Base-by-base conservation (phyloP, 352 stramenopile genomes). In the Blastocystis sp. region DNA sequence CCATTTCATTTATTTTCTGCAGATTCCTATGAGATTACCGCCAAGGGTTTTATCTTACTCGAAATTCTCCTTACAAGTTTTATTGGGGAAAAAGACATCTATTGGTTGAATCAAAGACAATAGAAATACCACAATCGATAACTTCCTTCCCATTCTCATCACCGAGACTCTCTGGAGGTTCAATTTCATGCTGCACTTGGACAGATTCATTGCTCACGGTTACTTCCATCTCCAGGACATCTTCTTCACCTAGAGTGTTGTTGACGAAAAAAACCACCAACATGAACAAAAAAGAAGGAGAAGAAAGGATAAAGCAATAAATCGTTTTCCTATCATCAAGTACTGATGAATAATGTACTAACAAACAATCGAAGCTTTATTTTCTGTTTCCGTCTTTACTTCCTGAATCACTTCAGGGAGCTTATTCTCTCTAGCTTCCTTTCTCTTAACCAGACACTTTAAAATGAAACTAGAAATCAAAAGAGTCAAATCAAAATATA, bases 401-500 rank as follows among this genome's bases (percentile, higher is more conserved):
- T 49, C 61, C 19, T 49, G 69, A 27, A 65, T n/a, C 49, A 37
- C n/a, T 46, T 78, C 66, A 27, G 37, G 24, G 21, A 78, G 59
- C 59, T 35, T 54, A n/a, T 61, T 63, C 19, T 65, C 71, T 27
- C 42, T 83, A 4, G 71, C 71, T 49, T 83, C 71, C 71, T 83
- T 83, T 66, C 71, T 83, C 71, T 83, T 83, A 3, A 83, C 71
- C 11, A 83, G 27, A 43, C 71, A 83, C 51, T 59, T 65, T 21
- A 83, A 39, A 29, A 83, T 83, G 29, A 83, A 83, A 83, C 71
- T 83, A 83, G 19, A 39, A n/a, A n/a, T n/a, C n/a, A n/a, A n/a
- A n/a, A n/a, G n/a, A n/a, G n/a, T n/a, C n/a, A n/a, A n/a, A n/a
- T n/a, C n/a, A n/a, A n/a, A n/a, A 11, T 56, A n/a, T 77, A 83